These are phyloP conservation scores for Epichloe gansuensis DNA, from an alignment of 2,329 filamentous ascomycete species.

Conservation along the genomic window DNA sequence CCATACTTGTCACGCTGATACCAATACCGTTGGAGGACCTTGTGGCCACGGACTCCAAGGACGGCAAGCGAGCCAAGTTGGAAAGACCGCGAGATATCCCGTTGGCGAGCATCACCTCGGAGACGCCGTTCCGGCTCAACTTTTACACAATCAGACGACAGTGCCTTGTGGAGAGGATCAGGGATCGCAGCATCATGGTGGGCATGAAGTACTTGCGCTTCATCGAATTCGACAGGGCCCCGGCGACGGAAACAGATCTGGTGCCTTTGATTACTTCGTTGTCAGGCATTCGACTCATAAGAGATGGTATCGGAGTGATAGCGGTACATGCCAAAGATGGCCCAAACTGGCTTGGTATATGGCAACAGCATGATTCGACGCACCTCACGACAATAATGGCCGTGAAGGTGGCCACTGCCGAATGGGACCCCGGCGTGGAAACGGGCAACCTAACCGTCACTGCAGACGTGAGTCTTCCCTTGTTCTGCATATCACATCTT, in stretches of 20 bases:
- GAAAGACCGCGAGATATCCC: slow-evolving; percentile 2
- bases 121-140: slow-evolving; percentile 4
- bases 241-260: background rate
- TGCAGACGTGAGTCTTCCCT: slow-evolving; percentile 6
- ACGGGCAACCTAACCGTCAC: slow-evolving; percentile 3
- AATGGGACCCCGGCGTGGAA: background rate
- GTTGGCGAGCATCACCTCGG: background rate
- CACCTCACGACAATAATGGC: background rate
- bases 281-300: slow-evolving; percentile 3
- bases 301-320: slow-evolving; percentile 5
- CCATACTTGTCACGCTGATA: slow-evolving; percentile 5
- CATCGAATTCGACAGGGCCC: slow-evolving; percentile 5
- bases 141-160: slow-evolving; percentile 5
- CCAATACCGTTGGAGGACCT: slow-evolving; percentile 6
- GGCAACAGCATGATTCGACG: slow-evolving; percentile 4
- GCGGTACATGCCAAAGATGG: slow-evolving; percentile 6
- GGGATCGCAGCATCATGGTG: background rate
- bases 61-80: slow-evolving; percentile 1
- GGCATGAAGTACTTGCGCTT: slow-evolving; percentile 6
- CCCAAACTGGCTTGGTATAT: slow-evolving; percentile 3
- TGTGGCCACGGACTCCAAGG: background rate
- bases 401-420: background rate
- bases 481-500: background rate
- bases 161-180: slow-evolving; percentile 1
- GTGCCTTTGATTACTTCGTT: background rate